Evolutionary conservation across 1,284 basidiomycete species (phyloP).

Genomic region (Malassezia vespertilionis): DNA sequence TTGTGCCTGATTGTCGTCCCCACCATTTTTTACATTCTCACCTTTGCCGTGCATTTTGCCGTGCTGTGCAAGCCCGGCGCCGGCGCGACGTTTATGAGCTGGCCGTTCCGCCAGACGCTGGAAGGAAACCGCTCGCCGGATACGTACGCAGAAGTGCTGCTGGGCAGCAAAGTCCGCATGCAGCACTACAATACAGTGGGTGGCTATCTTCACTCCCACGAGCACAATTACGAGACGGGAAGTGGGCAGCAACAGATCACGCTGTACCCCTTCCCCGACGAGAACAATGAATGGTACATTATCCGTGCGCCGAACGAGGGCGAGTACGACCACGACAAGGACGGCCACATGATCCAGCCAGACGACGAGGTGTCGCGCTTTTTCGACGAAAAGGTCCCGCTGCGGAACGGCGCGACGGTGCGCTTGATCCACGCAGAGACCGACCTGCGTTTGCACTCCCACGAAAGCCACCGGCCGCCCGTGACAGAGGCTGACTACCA

Average conservation of each 20-base stretch:
- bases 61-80: slow-evolving; percentile 81
- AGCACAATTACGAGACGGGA: slow-evolving; percentile 67
- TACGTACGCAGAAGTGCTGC: slow-evolving; percentile 72
- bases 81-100: slow-evolving; percentile 97
- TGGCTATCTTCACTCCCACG: slow-evolving; percentile 91
- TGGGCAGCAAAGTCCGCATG: slow-evolving; percentile 72
- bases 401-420: slow-evolving; percentile 63
- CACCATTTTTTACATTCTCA: slow-evolving; percentile 76
- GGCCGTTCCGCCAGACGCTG: slow-evolving; percentile 92
- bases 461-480: slow-evolving; percentile 74
- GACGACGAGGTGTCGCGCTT: slow-evolving; percentile 29
- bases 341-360: slow-evolving; percentile 30
- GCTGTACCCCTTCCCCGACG: slow-evolving; percentile 86
- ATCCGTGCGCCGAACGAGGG: slow-evolving; percentile 54
- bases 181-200: slow-evolving; percentile 93
- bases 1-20: slow-evolving; percentile 79
- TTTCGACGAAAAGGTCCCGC: slow-evolving; percentile 52
- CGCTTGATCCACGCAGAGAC: slow-evolving; percentile 72
- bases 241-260: slow-evolving; percentile 86
- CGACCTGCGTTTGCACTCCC: slow-evolving; percentile 80
- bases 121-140: slow-evolving; percentile 81
- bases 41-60: slow-evolving; percentile 89
- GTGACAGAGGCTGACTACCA: slow-evolving; percentile 99
- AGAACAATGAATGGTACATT: slow-evolving; percentile 81
- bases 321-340: slow-evolving; percentile 48